These are phyloP conservation scores for Rhodotorula diobovata DNA, from an alignment of 768 basidiomycete genomes.

Conservation along the genomic window DNA sequence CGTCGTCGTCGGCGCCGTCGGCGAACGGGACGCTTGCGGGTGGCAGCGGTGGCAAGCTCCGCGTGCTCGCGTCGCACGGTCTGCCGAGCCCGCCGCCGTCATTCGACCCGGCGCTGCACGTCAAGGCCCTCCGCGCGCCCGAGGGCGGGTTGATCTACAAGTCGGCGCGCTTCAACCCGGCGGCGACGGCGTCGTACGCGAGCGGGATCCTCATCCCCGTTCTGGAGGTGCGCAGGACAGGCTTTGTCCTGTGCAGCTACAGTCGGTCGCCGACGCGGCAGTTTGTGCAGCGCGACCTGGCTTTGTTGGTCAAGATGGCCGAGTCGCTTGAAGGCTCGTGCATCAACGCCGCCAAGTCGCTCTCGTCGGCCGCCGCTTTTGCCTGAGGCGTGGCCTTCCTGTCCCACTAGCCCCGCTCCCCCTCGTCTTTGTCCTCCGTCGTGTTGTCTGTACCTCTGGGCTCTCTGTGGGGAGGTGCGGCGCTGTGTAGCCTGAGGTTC, in stretches of 20 bases:
- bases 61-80: slow-evolving; percentile 35
- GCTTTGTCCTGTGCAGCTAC: slow-evolving; percentile 37
- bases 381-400: too few relatives aligned
- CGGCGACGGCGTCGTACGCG: slow-evolving; percentile 16
- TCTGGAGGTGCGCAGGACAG: slow-evolving; percentile 31
- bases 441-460: background rate
- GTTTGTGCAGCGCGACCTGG: slow-evolving; percentile 29
- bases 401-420: too few relatives aligned
- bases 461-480: background rate
- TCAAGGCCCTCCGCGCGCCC: slow-evolving; percentile 38
- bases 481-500: too few relatives aligned
- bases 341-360: slow-evolving; percentile 1
- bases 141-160: slow-evolving; percentile 43
- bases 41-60: background rate
- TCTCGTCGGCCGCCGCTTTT: too few relatives aligned
- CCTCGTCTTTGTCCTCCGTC: too few relatives aligned
- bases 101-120: slow-evolving; percentile 40
- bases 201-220: slow-evolving; percentile 38
- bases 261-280: slow-evolving; percentile 13
- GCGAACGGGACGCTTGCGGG: background rate
- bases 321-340: slow-evolving; percentile 24
- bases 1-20: background rate
- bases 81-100: slow-evolving; percentile 36
- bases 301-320: slow-evolving; percentile 21
- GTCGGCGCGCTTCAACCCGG: slow-evolving; percentile 25